Base-by-base conservation (phyloP, 129 eudicot species). In the Lactuca sativa region DNA sequence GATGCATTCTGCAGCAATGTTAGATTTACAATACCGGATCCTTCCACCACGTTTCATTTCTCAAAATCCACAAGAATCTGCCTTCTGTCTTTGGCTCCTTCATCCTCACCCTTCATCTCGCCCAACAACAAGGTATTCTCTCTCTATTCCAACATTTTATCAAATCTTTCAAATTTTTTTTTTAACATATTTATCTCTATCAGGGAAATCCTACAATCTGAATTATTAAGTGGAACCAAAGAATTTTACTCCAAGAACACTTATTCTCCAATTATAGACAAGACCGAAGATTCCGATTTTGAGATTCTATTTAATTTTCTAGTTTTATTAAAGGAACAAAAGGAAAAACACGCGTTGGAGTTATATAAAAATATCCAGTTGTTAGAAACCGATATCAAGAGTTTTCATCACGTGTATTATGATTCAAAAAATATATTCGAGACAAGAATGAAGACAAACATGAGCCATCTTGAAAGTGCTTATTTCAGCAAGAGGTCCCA, bases 41-140 rank as follows among this genome's bases (percentile, higher is more conserved):
- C 81, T 88, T 34, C 89, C 89, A 9, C 89, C 86, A 40, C 32
- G 30, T 15, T 83, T 88, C 59, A 71, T 88, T 62, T 78, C 71
- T 31, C 75, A 75, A 44, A 60, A 67, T 66, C 86, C 86, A 17
- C 67, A 64, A 36, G 96, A 88, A 85, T 88, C 85, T 57, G 85
- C 81, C 6, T 74, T 80, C 58, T 80, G 86, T 65, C 75, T 85
- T 59, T 83, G 83, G 91, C 75, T 88, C 41, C 86, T 88, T 53
- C 49, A 43, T 43, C 49, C 49, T 43, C 49, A 43, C 49, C 49
- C 49, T 43, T 43, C 86, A 32, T 79, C 77, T 14, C 86, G 96
- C 3, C 96, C 89, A 67, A 82, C 85, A 56, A 81, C 82, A 30
- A 81, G 96, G 96, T 85, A 85, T 43, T 43, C 9, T 43, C 0